Evolutionary conservation across 805 yeast genomes (phyloP), one percentile per base, ranked within the genome.

Genomic region (Ogataea salicorniae): DNA sequence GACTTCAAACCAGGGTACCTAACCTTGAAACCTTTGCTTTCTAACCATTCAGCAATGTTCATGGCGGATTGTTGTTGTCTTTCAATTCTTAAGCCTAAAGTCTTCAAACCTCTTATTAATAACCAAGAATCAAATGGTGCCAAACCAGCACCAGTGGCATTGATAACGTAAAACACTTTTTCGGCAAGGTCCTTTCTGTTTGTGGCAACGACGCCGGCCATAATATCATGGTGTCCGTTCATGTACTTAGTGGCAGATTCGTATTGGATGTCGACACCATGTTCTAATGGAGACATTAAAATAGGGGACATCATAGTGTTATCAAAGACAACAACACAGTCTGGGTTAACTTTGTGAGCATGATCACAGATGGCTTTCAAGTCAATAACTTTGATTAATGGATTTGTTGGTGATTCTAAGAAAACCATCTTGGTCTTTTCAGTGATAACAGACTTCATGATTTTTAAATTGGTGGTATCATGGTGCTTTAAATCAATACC

Each of bases 231-330:
- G 65, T 91, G 98, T 7, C 97, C 97, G 59, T 90, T 86, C 56
- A 91, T 73, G 62, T 87, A 91, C 68, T 91, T 91, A 39, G 98
- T 91, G 15, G 95, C 97, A 13, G 92, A 83, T 64, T 91, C 98
- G 65, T 91, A 92, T 48, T 87, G 96, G 48, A 91, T 87, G 63
- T 91, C 97, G 36, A 83, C 92, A 8, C 94, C 95, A 55, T 86
- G 77, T 56, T 87, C 88, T 54, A 91, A 73, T 5, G 98, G 97
- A 22, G 84, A 76, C 82, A 87, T 82, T 59, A 84, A 74, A 51
- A 91, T 67, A 13, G 97, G 97, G 29, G 96, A 83, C 95, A 91
- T 85, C 98, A 91, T 91, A 49, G 97, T 92, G 73, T 92, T 91
- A 69, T 91, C 97, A 52, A 91, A 91, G 14, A 88, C 95, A 37